These are phyloP conservation scores for Chaetomium olivaceum DNA, from an alignment of 2,329 filamentous ascomycete species.

Conservation along the genomic window DNA sequence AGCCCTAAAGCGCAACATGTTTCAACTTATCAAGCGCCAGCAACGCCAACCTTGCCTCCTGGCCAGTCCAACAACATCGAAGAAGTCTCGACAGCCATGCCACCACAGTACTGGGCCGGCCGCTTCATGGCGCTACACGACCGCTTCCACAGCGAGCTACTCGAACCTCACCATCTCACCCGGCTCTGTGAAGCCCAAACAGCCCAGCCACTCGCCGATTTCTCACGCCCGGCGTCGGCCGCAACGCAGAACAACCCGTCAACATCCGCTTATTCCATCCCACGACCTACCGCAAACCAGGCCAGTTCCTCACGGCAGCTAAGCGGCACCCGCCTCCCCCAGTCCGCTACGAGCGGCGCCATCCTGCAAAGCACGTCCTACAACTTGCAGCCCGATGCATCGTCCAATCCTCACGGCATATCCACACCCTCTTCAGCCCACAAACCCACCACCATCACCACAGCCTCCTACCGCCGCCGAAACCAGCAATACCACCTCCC, in stretches of 20 bases:
- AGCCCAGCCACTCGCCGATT: neutral
- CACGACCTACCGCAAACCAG: conserved; percentile 16
- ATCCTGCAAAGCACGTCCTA: conserved; percentile 22
- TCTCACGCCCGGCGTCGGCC: neutral
- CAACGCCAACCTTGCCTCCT: neutral
- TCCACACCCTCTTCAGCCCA: neutral
- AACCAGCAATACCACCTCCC: neutral
- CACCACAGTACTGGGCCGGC: conserved; percentile 61
- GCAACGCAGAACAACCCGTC: conserved; percentile 29
- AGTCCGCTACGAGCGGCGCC: conserved; percentile 32
- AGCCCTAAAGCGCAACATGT: neutral
- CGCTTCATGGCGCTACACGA: conserved; percentile 61
- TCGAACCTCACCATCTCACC: conserved; percentile 30
- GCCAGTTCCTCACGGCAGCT: neutral
- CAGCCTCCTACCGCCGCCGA: neutral
- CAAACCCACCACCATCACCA: neutral
- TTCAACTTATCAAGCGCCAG: conserved; percentile 1
- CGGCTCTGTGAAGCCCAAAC: conserved; percentile 29
- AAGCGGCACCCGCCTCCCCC: conserved; percentile 27
- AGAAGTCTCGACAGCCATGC: conserved; percentile 46
- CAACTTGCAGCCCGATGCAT: neutral
- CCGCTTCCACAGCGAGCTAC: conserved; percentile 48
- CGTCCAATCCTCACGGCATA: neutral
- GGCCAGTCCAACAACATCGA: conserved; percentile 32
- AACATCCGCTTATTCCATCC: conserved; percentile 26